Base-by-base conservation (phyloP, 2,329 filamentous ascomycete species). In the Apiospora sp. region DNA sequence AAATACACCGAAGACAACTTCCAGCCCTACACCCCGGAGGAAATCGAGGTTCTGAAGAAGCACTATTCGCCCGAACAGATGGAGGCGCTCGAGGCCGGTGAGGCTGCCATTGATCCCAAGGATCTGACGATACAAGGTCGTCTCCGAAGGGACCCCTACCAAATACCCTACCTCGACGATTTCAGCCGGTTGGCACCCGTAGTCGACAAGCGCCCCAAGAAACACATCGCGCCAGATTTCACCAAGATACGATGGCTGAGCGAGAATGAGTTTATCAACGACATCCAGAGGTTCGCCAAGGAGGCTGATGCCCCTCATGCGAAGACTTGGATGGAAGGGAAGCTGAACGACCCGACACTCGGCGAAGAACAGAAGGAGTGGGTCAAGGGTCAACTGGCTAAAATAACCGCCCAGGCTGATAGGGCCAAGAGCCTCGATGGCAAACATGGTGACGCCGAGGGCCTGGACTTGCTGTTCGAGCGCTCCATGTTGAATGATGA, bases 41-140 rank as follows among this genome's bases (percentile, higher is more conserved):
- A 96, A 80, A 89, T 90, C 79, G 86, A 87, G 73, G 79, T 83
- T 27, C 87, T 98, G 72, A 83, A 83, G 73, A 84, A 90, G 79
- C 89, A 89, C 77, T 98, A 98, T 86, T 93, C 94, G 0, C 88
- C 92, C 22, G 90, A 92, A 81, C 96, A 98, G 85, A 87, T 97
- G 77, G 91, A 90, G 72, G 94, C 95, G 72, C 91, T 98, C 80
- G 88, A 93, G 83, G 93, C 93, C 68, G 95, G 92, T 78, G 95
- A 98, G 83, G 85, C 88, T 74, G 90, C 93, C 76, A 91, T 98
- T 81, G 88, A 93, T 79, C 85, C 92, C 13, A 86, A 91, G 76
- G 94, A 98, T 82, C 81, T 98, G 80, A 87, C 92, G 58, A 86
- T 90, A 46, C 93, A 96, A 83, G 93, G 92, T 75, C 87, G 90